Evolutionary conservation across 1,284 basidiomycete genomes (phyloP).

Genomic region (Cystobasidiaceae sp.): DNA sequence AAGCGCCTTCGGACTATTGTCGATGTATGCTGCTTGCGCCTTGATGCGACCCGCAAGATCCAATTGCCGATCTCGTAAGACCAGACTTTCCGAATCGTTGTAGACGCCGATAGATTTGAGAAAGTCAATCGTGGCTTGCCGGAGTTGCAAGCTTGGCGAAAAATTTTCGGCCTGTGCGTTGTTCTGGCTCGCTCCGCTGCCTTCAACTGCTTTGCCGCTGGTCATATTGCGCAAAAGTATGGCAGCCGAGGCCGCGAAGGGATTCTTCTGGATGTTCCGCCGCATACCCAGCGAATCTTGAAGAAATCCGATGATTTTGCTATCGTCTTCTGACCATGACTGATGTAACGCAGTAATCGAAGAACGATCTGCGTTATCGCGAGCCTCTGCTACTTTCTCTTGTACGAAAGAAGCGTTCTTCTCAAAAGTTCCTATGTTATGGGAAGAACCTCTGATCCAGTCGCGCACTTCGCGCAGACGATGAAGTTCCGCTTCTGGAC

Average conservation of each 20-base stretch:
- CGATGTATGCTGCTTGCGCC: neutral
- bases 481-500: slow-evolving; percentile 60
- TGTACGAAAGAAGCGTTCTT: slow-evolving; percentile 25
- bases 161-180: slow-evolving; percentile 34
- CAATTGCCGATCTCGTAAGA: slow-evolving; percentile 38
- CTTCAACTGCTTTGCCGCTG: slow-evolving; percentile 43
- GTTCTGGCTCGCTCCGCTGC: too few relatives aligned
- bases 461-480: slow-evolving; percentile 56
- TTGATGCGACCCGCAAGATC: slow-evolving; percentile 40
- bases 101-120: slow-evolving; percentile 65
- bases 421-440: slow-evolving; percentile 28
- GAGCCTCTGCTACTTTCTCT: neutral
- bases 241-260: slow-evolving; percentile 56
- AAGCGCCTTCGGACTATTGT: neutral
- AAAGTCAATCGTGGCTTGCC: slow-evolving; percentile 49
- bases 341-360: slow-evolving; percentile 44
- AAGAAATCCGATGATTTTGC: slow-evolving; percentile 62
- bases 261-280: slow-evolving; percentile 61
- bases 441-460: slow-evolving; percentile 51
- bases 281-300: slow-evolving; percentile 57
- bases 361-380: neutral
- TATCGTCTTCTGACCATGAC: slow-evolving; percentile 58
- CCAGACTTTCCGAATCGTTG: slow-evolving; percentile 66
- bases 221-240: slow-evolving; percentile 61
- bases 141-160: neutral